Conservation (phyloP, 2,329 filamentous ascomycete species). For the Beauveria scarabaeidicola region DNA sequence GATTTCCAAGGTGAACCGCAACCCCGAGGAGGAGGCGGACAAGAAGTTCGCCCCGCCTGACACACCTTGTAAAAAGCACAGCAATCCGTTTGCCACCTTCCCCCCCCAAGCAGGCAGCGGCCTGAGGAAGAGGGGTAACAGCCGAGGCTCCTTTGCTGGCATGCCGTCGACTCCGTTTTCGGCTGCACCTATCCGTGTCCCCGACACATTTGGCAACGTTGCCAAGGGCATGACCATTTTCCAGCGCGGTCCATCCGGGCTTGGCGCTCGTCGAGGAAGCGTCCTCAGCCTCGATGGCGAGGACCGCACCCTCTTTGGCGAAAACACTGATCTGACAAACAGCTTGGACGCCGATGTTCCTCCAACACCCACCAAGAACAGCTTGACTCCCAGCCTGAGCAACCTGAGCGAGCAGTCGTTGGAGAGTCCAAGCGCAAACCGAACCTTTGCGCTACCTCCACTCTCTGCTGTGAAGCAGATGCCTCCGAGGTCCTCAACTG, state of each 20-base stretch:
- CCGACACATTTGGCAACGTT: constrained; percentile 44
- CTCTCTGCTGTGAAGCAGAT: constrained; percentile 32
- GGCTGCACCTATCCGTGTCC: constrained; percentile 39
- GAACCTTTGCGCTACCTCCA: constrained; percentile 32
- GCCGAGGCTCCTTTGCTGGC: constrained; percentile 60
- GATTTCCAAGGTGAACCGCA: constrained; percentile 87
- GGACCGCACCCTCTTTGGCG: constrained; percentile 46
- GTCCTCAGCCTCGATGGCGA: constrained; percentile 76
- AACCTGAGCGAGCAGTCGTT: constrained; percentile 30
- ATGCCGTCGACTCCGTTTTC: constrained; percentile 77
- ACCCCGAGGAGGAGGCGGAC: constrained; percentile 58
- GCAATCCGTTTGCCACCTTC: constrained; percentile 59
- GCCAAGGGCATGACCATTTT: constrained; percentile 61
- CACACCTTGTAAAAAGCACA: constrained; percentile 88
- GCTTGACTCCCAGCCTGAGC: constrained; percentile 33
- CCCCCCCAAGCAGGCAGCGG: constrained; percentile 51
- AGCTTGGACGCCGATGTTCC: constrained; percentile 55
- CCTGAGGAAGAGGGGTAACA: constrained; percentile 54
- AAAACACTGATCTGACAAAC: constrained; percentile 20
- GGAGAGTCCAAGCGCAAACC: constrained; percentile 41
- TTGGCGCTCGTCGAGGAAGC: constrained; percentile 51
- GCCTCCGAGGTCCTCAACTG: constrained; percentile 36
- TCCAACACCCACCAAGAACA: constrained; percentile 86
- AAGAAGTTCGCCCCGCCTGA: constrained; percentile 72
- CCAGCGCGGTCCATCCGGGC: constrained; percentile 40